Evolutionary conservation across 495 filamentous ascomycete genomes (phyloP).

Genomic region (Choiromyces venosus): DNA sequence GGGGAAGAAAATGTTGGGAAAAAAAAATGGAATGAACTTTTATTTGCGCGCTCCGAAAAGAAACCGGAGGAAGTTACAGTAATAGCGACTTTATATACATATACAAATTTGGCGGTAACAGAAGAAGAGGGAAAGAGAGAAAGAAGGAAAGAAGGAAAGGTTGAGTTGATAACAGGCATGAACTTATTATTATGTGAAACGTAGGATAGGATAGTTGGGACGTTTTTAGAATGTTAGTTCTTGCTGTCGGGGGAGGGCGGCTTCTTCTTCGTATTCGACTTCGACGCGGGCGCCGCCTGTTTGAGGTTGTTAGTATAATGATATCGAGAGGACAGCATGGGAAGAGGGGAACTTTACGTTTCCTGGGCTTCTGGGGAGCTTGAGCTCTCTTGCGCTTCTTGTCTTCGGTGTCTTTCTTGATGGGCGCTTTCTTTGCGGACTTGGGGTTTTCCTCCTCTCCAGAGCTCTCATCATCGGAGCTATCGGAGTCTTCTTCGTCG

Average conservation of each 20-base stretch:
- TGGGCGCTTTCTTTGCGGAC: slow-evolving; percentile 32
- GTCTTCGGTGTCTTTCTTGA: slow-evolving; percentile 45
- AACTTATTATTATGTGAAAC: neutral
- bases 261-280: slow-evolving; percentile 52
- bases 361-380: slow-evolving; percentile 45
- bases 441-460: slow-evolving; percentile 41
- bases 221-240: slow-evolving; percentile 32
- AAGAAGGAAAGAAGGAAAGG: neutral
- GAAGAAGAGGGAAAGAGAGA: neutral
- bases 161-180: neutral
- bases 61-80: neutral
- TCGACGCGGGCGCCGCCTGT: slow-evolving; percentile 45
- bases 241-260: slow-evolving; percentile 33
- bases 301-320: slow-evolving; percentile 12
- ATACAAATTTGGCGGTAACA: neutral
- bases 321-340: neutral
- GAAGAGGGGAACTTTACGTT: slow-evolving; percentile 34
- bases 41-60: neutral
- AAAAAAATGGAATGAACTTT: neutral
- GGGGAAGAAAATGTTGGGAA: neutral
- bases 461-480: slow-evolving; percentile 47
- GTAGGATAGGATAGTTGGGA: neutral
- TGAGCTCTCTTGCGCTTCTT: slow-evolving; percentile 49
- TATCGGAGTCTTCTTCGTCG: slow-evolving; percentile 34
- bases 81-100: neutral